Evolutionary conservation across 2,329 filamentous ascomycete genomes (phyloP).

Genomic region (Fusarium duplospermum): DNA sequence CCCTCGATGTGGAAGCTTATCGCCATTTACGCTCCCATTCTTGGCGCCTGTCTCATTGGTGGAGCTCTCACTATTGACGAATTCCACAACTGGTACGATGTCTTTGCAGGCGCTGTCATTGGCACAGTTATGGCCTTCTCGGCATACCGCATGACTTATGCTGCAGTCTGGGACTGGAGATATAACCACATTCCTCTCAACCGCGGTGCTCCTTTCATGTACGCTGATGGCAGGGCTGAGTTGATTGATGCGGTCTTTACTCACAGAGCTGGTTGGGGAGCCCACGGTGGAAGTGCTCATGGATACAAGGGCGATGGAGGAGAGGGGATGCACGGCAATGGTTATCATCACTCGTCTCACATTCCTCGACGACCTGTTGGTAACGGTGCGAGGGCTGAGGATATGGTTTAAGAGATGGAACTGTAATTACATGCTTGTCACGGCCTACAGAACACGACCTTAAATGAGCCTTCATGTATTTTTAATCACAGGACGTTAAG

Average conservation of each 20-base stretch:
- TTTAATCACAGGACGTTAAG: neutral
- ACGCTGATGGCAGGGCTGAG: slow-evolving; percentile 55
- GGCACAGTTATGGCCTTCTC: slow-evolving; percentile 72
- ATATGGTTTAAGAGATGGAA: slow-evolving; percentile 26
- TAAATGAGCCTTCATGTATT: neutral
- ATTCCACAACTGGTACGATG: slow-evolving; percentile 78
- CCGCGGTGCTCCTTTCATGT: slow-evolving; percentile 66
- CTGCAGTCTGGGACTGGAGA: slow-evolving; percentile 76
- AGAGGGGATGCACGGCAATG: slow-evolving; percentile 26
- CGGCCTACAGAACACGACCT: too few species aligned
- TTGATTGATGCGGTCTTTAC: slow-evolving; percentile 69
- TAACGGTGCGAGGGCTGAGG: slow-evolving; percentile 8
- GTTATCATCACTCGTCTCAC: slow-evolving; percentile 7
- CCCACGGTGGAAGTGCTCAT: slow-evolving; percentile 22
- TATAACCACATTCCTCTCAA: slow-evolving; percentile 76
- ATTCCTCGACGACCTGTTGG: slow-evolving; percentile 36
- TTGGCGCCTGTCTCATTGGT: slow-evolving; percentile 69
- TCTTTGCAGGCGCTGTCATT: slow-evolving; percentile 72
- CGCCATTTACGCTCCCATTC: slow-evolving; percentile 67
- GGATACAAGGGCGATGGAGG: slow-evolving; percentile 28
- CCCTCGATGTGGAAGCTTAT: slow-evolving; percentile 75
- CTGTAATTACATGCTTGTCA: too few species aligned
- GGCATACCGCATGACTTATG: slow-evolving; percentile 74
- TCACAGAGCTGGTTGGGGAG: slow-evolving; percentile 70
- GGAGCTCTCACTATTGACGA: slow-evolving; percentile 73